Evolutionary conservation across 768 basidiomycete species (phyloP).

Genomic region (Mycena crocata): DNA sequence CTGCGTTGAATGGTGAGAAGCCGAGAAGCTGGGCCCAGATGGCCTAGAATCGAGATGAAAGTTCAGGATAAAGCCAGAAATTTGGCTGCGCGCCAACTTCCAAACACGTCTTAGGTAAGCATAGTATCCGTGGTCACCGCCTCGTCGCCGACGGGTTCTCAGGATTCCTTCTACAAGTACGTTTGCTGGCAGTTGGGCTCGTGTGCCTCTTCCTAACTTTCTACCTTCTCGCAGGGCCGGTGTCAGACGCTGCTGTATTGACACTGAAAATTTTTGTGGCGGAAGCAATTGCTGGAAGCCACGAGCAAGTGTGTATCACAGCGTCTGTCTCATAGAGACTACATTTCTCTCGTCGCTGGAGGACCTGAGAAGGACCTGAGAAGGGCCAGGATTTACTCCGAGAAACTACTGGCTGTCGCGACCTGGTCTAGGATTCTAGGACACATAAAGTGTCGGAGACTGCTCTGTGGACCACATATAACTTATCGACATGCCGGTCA

Average conservation of each 20-base stretch:
- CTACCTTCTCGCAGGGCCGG: background rate
- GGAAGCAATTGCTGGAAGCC: background rate
- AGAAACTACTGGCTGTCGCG: background rate
- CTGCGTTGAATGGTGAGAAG: no score
- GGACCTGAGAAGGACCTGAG: background rate
- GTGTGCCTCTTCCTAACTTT: background rate
- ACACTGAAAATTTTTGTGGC: background rate
- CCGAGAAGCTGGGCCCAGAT: no score
- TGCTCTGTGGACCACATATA: background rate
- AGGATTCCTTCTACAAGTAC: slow-evolving; percentile 7
- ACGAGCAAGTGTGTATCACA: no score
- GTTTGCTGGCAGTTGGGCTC: slow-evolving; percentile 7
- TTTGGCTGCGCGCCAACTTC: no score
- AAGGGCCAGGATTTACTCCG: background rate
- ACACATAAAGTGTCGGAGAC: slow-evolving; percentile 21
- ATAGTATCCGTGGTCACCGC: no score
- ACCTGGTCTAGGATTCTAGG: background rate
- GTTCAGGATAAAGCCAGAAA: no score
- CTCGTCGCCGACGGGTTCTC: background rate
- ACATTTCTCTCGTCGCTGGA: background rate
- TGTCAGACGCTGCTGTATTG: background rate
- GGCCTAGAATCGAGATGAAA: no score
- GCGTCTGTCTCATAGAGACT: background rate
- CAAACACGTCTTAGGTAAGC: no score
- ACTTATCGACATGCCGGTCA: slow-evolving; percentile 65